Percentiles rank a stretch among this genome's conserved stretches.
phyloP scores from a whole-genome alignment of 257 asterid species.

The Lantana camara region DNA sequence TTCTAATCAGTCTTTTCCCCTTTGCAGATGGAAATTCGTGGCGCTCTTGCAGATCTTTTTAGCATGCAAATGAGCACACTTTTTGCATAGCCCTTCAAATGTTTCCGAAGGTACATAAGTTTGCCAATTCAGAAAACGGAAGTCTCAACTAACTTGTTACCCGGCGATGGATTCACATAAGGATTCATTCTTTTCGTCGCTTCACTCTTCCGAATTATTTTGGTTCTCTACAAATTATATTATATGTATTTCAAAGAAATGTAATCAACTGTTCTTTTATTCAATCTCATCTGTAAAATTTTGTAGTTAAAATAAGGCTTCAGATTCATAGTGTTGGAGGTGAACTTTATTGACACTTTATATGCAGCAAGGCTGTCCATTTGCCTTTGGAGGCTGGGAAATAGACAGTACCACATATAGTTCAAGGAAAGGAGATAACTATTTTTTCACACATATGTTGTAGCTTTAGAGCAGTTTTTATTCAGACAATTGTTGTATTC shows the following conservation, averaged over 20 bases:
- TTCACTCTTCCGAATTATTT: not conserved
- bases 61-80: slow-evolving; percentile 65
- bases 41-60: slow-evolving; percentile 88
- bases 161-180: not conserved
- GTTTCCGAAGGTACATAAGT: not conserved
- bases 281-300: not conserved
- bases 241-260: not conserved
- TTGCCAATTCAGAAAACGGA: slow-evolving; percentile 20
- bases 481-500: not conserved
- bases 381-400: not conserved
- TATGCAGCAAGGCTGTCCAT: not conserved
- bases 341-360: not conserved
- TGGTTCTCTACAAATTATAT: not conserved
- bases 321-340: not conserved
- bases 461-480: not conserved
- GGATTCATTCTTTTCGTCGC: not conserved
- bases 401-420: not conserved
- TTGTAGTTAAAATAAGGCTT: slow-evolving; percentile 15
- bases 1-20: not conserved
- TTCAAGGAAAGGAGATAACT: not conserved
- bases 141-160: not conserved
- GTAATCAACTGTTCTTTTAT: not conserved
- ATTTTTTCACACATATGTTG: not conserved
- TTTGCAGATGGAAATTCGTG: slow-evolving; percentile 87
- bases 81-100: slow-evolving; percentile 34